phyloP scores from a whole-genome alignment of 2,329 filamentous ascomycete genomes.

The Fusarium drepaniforme region DNA sequence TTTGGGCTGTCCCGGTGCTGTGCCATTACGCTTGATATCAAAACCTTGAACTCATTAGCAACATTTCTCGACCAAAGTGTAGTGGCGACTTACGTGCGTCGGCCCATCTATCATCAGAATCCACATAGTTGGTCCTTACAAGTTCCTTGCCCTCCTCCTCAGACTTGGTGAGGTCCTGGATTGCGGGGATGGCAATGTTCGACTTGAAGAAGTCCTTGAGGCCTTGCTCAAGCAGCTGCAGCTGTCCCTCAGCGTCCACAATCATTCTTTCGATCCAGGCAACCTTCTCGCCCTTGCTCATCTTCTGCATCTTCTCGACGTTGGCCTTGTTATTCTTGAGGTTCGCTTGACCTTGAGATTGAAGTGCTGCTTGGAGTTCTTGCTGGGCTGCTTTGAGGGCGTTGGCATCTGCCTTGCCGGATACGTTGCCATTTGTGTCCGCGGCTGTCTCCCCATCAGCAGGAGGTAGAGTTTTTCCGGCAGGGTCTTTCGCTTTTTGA shows the following conservation, averaged over 20 bases:
- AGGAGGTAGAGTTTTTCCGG: no score
- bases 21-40: neutral
- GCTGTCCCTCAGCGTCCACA: neutral
- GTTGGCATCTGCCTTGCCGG: neutral
- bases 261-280: neutral
- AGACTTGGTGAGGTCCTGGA: neutral
- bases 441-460: no score
- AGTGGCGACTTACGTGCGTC: neutral
- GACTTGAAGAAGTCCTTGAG: neutral
- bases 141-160: neutral
- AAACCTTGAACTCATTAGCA: neutral
- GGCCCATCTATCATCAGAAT: neutral
- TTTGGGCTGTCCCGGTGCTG: neutral
- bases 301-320: neutral
- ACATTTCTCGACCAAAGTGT: neutral
- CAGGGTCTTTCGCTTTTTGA: neutral
- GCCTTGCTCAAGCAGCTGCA: neutral
- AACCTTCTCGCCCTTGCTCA: neutral
- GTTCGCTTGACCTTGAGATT: neutral
- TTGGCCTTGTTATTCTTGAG: neutral
- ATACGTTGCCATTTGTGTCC: neutral
- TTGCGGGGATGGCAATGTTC: neutral
- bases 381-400: neutral
- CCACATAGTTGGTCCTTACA: neutral
- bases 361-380: neutral